Evolutionary conservation across 1,284 basidiomycete genomes (phyloP), one percentile per base, ranked within the genome.

Genomic region (Puccinia coronata): DNA sequence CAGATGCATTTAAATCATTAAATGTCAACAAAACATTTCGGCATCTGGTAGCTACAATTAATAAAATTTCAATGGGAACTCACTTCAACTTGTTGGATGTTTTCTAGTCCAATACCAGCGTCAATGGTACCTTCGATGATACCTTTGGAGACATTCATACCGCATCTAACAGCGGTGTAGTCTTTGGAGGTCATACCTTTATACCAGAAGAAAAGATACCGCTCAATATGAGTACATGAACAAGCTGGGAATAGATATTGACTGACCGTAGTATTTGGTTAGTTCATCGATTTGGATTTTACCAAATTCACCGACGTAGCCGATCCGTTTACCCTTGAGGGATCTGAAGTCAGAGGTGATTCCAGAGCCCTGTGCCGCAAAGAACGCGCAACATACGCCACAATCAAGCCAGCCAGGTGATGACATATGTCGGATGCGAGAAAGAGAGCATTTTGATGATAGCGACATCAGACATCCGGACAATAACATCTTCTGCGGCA

Each of bases 221-320:
- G 4, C n/a, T 49, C 47, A 63, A 23, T 43, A n/a, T 43, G 16
- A 41, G 47, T 8, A 71, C n/a, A 28, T n/a, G 43, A 39, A 28
- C 51, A 41, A 59, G 61, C 1, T 4, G 53, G 41, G 59, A 76
- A n/a, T 23, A 43, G 36, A 0, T 2, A 16, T 1, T 39, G n/a
- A 67, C 69, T 73, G 25, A 78, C 84, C 83, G 79, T 84, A 84
- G 61, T 83, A 82, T 61, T 83, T 83, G 53, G 84, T 84, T 57
- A 85, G 82, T 82, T 84, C 84, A 80, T 85, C 83, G 84, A 88
- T 82, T 83, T 89, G 85, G 85, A 88, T 85, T 86, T 87, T 85
- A 83, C 84, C 86, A 82, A 86, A 86, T 80, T 88, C 82, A 83
- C 87, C 84, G 83, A 89, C 84, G 85, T 88, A 85, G 82, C 86